Conservation (phyloP, 257 asterid species). For the Salvia splendens region DNA sequence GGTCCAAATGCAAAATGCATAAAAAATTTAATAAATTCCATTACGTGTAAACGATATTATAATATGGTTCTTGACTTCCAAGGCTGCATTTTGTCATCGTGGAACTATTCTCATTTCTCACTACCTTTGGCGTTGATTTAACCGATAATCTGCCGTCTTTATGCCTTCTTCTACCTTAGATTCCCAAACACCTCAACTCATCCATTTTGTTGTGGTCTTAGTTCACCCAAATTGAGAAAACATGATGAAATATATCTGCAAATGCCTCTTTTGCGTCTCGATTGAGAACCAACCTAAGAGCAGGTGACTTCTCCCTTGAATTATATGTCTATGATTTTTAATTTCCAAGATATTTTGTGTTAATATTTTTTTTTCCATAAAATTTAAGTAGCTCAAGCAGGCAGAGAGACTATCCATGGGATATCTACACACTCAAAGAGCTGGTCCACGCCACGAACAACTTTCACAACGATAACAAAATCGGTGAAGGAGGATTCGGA, state of each 20-base stretch:
- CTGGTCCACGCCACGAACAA: constrained; percentile 70
- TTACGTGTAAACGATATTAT: background rate
- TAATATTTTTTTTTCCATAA: background rate
- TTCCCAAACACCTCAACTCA: background rate
- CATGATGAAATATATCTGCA: constrained; percentile 30
- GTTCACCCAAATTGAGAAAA: background rate
- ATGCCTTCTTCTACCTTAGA: constrained; percentile 13
- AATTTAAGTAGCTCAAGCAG: constrained; percentile 35
- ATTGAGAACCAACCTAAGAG: constrained; percentile 30
- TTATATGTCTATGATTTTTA: too few relatives aligned
- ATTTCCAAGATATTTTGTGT: background rate
- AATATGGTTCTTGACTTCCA: constrained; percentile 39
- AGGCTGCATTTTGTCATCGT: constrained; percentile 39
- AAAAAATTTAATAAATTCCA: background rate
- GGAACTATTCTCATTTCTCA: constrained; percentile 26
- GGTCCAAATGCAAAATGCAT: background rate
- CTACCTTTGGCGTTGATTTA: constrained; percentile 36
- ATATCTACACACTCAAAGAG: constrained; percentile 64
- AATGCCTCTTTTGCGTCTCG: constrained; percentile 36
- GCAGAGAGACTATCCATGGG: constrained; percentile 64
- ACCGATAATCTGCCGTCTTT: constrained; percentile 31
- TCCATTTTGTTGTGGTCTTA: background rate
- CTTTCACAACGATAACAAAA: constrained; percentile 68
- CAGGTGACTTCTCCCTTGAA: constrained; percentile 27
- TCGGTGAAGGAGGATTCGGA: constrained; percentile 91